Percentiles rank a stretch among this genome's conserved stretches.
Conservation (phyloP, 2,329 filamentous ascomycete genomes). For the Arachnopeziza araneosa region DNA sequence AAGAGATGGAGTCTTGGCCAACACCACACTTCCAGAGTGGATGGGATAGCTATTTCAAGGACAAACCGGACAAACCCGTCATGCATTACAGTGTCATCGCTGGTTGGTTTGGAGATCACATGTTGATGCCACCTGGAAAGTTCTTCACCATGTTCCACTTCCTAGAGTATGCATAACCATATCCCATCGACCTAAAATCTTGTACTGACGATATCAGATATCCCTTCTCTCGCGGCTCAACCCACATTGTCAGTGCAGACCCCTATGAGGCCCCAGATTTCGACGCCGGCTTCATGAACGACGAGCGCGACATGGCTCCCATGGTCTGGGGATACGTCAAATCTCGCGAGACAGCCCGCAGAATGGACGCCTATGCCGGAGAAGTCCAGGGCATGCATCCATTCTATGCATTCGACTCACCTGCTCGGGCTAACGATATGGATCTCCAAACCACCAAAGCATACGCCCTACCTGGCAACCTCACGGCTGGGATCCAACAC, state of each 20-base stretch:
- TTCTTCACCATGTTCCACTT: constrained; percentile 51
- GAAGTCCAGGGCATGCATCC: constrained; percentile 55
- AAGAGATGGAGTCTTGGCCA: constrained; percentile 55
- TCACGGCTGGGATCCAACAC: constrained; percentile 38
- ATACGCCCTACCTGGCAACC: constrained; percentile 56
- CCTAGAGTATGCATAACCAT: constrained; percentile 32
- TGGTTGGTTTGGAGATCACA: constrained; percentile 58
- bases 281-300: constrained; percentile 79
- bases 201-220: constrained; percentile 32
- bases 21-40: constrained; percentile 68
- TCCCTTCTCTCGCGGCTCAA: constrained; percentile 54
- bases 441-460: constrained; percentile 69
- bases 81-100: constrained; percentile 80
- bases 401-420: constrained; percentile 64
- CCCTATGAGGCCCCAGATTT: constrained; percentile 73
- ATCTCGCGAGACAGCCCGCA: constrained; percentile 55
- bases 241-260: constrained; percentile 54
- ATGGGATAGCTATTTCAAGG: constrained; percentile 78
- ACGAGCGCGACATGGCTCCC: constrained; percentile 76
- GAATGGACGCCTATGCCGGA: constrained; percentile 47
- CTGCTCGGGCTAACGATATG: constrained; percentile 65
- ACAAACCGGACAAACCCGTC: constrained; percentile 80
- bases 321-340: constrained; percentile 65
- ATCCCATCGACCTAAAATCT: background rate
- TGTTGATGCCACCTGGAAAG: constrained; percentile 49